Percentiles rank a stretch among this genome's conserved stretches.
phyloP scores from a whole-genome alignment of 2,329 filamentous ascomycete genomes.

The Pseudogymnoascus verrucosus region DNA sequence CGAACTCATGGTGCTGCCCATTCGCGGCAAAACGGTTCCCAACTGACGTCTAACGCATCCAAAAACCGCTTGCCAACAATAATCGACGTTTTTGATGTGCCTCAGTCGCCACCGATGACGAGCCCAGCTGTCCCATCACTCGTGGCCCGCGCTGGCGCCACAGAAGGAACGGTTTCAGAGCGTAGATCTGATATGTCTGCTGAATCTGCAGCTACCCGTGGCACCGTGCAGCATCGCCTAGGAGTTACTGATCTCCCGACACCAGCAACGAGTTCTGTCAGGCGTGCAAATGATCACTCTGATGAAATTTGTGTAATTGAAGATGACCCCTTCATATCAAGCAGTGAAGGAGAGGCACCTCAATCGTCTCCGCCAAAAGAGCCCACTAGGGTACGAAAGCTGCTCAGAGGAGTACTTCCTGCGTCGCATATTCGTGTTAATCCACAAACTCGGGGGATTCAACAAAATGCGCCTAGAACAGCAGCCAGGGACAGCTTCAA shows the following conservation, averaged over 20 bases:
- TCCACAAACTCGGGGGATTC: constrained; percentile 33
- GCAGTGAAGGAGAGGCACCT: neutral
- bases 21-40: neutral
- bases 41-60: neutral
- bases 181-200: neutral
- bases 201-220: neutral
- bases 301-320: neutral
- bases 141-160: neutral
- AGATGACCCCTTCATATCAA: neutral
- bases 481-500: constrained; percentile 11
- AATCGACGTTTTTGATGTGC: constrained; percentile 29
- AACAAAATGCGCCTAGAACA: constrained; percentile 7
- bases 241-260: constrained; percentile 19
- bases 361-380: constrained; percentile 1
- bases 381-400: constrained; percentile 19
- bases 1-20: neutral
- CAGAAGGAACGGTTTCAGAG: neutral
- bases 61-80: neutral
- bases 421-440: constrained; percentile 61
- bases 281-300: constrained; percentile 3
- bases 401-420: constrained; percentile 53
- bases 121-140: constrained; percentile 24
- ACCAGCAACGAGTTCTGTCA: constrained; percentile 25
- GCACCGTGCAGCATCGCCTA: neutral
- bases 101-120: constrained; percentile 33